Evolutionary conservation across 306 rosid genomes (phyloP), one percentile per base, ranked within the genome.

Genomic region (Cucumis melo): DNA sequence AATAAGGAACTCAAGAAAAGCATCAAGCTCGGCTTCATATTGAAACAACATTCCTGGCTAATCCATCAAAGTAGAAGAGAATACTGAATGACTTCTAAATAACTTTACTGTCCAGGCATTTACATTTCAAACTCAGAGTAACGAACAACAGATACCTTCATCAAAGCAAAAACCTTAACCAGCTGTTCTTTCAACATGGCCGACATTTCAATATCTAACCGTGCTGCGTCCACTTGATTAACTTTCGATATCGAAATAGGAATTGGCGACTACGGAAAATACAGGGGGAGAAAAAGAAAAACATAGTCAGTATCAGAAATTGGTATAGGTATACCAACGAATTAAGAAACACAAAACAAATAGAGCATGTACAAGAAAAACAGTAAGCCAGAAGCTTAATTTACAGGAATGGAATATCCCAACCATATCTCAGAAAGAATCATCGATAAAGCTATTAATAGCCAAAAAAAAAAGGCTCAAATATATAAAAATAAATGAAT

Each of bases 11-110:
- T 92, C 96, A 62, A 94, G 93, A 84, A 94, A 94, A 76, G 99
- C 99, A 84, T 88, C 85, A 86, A 86, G 88, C 80, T 90, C 89
- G 4, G 98, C 98, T 89, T 94, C 98, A 84, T 94, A 94, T 87
- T 94, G 98, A 85, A 94, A 94, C 80, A 94, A 63, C 96, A 94
- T 89, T 91, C 98, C 98, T 91, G 98, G 98, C 98, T 94, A 91
- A 87, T 88, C 84, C 86, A 93, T 84, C 88, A 73, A 62, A 86
- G 79, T 76, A 63, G 7, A 78, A 85, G 66, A 53, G 78, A 66
- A 58, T 77, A 85, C 78, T 60, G 77, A 55, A 83, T 77, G 54
- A 34, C 4, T 24, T 55, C 56, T 48, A 46, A 66, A 78, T 60
- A 81, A 80, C 78, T 82, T 67, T 36, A 77, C 78, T 67, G 53